phyloP scores from a whole-genome alignment of 1,284 basidiomycete species.

The Vanrija sp. region DNA sequence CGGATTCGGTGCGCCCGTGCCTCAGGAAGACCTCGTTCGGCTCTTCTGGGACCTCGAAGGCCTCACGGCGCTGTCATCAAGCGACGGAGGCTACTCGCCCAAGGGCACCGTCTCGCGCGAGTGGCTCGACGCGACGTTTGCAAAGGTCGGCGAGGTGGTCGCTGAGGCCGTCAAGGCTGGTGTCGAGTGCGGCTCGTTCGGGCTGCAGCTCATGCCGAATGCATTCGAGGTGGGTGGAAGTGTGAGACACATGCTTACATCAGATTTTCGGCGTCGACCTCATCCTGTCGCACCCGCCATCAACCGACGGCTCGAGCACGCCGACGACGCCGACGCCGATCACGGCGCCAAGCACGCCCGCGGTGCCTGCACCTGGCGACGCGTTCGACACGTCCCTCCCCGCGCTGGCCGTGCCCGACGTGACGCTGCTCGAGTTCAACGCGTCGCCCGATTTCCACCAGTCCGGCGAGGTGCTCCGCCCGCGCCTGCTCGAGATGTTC shows the following conservation, averaged over 20 bases:
- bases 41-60: constrained; percentile 73
- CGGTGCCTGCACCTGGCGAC: not conserved
- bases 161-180: constrained; percentile 82
- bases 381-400: not conserved
- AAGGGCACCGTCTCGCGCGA: constrained; percentile 43
- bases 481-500: constrained; percentile 78
- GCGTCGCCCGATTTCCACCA: constrained; percentile 95
- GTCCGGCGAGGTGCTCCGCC: constrained; percentile 71
- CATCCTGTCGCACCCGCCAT: constrained; percentile 60
- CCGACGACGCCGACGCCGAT: not conserved
- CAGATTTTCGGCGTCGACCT: constrained; percentile 85
- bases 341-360: not conserved
- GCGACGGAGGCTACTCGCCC: constrained; percentile 3
- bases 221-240: constrained; percentile 67
- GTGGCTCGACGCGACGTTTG: constrained; percentile 60
- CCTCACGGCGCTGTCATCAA: constrained; percentile 50
- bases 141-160: constrained; percentile 64
- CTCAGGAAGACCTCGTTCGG: constrained; percentile 55
- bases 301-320: not conserved
- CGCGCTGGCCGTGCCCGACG: constrained; percentile 53
- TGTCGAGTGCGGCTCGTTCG: constrained; percentile 59
- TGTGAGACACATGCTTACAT: not conserved
- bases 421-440: constrained; percentile 85
- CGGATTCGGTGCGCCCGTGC: constrained; percentile 50
- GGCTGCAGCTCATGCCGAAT: constrained; percentile 71